Base-by-base conservation (phyloP, 306 rosid species). In the Hippophae tibetana region DNA sequence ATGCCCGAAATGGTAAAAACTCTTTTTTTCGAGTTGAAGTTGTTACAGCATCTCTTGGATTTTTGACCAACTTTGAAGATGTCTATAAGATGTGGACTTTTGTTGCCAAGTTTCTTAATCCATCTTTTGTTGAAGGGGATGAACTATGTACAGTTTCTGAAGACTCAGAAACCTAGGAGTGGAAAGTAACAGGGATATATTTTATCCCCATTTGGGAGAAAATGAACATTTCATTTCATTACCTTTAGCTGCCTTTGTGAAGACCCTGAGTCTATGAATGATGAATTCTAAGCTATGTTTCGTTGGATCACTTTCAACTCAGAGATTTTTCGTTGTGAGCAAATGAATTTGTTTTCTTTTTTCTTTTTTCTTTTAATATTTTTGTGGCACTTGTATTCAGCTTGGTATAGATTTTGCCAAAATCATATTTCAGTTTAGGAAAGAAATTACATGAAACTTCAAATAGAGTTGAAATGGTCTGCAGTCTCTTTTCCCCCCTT, bases 31-130 rank as follows among this genome's bases (percentile, higher is more conserved):
- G 90, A 57, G 88, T 88, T 41, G 99, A 88, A 75, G 99, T 92
- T 25, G 99, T 85, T 52, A 92, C 99, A 9, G 99, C 93, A 4
- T 85, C 99, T 5, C 83, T 92, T 12, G 75, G 99, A 25, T 88
- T 92, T 76, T 77, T 92, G 64, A 83, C 96, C 38, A 92, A 92
- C 83, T 92, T 92, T 61, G 93, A 88, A 63, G 99, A 92, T 72
- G 99, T 87, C 49, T 88, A 88, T 47, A 92, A 82, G 76, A 73
- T 92, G 82, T 92, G 96, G 99, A 95, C 89, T 46, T 85, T 92
- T 71, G 74, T 88, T n/a, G 95, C 93, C 3, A 92, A 88, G 81
- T 92, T 92, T 80, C 96, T 92, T 47, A 81, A 82, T 69, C 94
- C 84, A 1, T 13, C 85, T 60, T 88, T 85, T 65, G 83, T 85